phyloP scores from a whole-genome alignment of 1,284 basidiomycete genomes.

The Fistulinella staudtii region DNA sequence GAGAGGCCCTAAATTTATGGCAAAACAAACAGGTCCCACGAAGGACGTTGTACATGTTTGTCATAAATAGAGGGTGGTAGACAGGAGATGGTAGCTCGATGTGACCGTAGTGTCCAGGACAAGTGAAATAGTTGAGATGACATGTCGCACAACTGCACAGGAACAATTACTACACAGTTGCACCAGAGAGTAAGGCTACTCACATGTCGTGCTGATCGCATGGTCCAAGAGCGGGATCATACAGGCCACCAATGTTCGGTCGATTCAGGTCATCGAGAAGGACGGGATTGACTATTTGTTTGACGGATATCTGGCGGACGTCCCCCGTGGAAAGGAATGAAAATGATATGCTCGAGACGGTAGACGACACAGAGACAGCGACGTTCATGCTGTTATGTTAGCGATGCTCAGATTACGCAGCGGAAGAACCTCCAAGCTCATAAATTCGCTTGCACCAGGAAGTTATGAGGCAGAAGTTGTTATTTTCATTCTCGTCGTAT shows the following conservation, averaged over 20 bases:
- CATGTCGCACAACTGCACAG: constrained; percentile 88
- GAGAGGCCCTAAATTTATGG: constrained; percentile 85
- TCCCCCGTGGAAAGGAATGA: constrained; percentile 93
- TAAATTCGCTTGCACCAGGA: neutral
- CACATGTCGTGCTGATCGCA: constrained; percentile 85
- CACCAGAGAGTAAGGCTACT: constrained; percentile 33
- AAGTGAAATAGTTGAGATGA: constrained; percentile 85
- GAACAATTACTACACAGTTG: constrained; percentile 5
- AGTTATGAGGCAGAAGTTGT: neutral
- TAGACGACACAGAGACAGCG: constrained; percentile 82
- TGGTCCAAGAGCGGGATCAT: constrained; percentile 94
- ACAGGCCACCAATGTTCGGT: constrained; percentile 90
- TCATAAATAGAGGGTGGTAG: constrained; percentile 96
- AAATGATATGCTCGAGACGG: constrained; percentile 86
- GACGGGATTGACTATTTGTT: constrained; percentile 92
- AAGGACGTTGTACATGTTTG: constrained; percentile 85
- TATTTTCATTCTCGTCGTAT: constrained; percentile 15
- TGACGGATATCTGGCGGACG: constrained; percentile 90
- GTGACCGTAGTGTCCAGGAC: constrained; percentile 99
- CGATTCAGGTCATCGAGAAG: constrained; percentile 93
- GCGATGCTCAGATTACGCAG: no score
- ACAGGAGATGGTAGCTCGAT: constrained; percentile 95
- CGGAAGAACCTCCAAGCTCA: constrained; percentile 4
- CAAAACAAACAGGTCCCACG: constrained; percentile 94
- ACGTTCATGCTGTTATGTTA: constrained; percentile 73